A percentile compares a stretch with the other conserved stretches of the same genome.
These are phyloP conservation scores for Cyclotella baltica DNA, from an alignment of 108 stramenopile genomes.

Conservation along the genomic window DNA sequence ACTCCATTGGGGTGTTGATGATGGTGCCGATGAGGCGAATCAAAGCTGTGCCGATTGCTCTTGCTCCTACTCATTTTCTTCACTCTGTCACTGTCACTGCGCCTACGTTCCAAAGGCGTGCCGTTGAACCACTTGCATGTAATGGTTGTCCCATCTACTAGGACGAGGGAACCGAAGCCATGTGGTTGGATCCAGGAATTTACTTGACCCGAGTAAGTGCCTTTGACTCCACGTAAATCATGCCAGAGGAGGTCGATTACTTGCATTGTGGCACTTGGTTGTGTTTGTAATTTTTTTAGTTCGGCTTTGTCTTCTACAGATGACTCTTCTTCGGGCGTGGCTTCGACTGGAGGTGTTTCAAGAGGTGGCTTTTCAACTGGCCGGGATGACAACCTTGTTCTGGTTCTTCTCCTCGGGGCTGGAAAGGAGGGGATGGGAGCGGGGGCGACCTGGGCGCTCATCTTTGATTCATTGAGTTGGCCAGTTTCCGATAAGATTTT, in stretches of 20 bases:
- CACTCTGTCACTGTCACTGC: not conserved
- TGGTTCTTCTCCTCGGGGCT: not conserved
- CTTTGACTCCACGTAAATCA: slow-evolving; percentile 2
- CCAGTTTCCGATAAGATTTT: not conserved
- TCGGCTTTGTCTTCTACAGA: not conserved
- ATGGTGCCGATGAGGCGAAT: not conserved
- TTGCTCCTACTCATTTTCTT: not conserved
- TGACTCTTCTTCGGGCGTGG: not conserved
- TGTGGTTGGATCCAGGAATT: slow-evolving; percentile 26
- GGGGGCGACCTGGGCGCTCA: not conserved
- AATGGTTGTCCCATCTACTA: slow-evolving; percentile 4
- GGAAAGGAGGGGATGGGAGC: not conserved
- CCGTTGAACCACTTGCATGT: slow-evolving; percentile 23
- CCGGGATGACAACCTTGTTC: not conserved
- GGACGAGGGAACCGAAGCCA: slow-evolving; percentile 4
- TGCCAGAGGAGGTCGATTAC: slow-evolving; percentile 14
- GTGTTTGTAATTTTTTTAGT: not conserved
- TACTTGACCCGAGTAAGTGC: slow-evolving; percentile 16
- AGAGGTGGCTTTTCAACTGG: not conserved
- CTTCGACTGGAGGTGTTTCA: not conserved
- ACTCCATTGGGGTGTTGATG: not conserved
- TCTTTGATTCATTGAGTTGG: not conserved
- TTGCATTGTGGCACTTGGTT: not conserved
- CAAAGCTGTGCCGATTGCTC: not conserved
- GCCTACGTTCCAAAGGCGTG: not conserved